Conservation (phyloP, 768 basidiomycete genomes). For the Lentinus tigrinus region DNA sequence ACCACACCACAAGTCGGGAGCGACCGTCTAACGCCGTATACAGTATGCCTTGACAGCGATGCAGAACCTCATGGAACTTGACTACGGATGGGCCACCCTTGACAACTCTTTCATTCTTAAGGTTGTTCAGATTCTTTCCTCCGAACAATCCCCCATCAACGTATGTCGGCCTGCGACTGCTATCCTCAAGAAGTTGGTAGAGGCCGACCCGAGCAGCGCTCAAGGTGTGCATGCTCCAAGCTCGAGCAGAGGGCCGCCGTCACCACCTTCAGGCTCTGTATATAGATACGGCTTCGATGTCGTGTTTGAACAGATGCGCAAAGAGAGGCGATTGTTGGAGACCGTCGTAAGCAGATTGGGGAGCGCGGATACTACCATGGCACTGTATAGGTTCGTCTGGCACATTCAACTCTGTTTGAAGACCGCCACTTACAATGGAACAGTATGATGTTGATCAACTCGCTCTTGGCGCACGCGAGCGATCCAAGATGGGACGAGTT, state of each 20-base stretch:
- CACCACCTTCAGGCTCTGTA: conserved; percentile 63
- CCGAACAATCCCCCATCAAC: conserved; percentile 76
- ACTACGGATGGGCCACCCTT: conserved; percentile 79
- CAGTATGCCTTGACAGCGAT: conserved; percentile 84
- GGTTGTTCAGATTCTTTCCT: conserved; percentile 77
- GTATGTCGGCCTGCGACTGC: conserved; percentile 90
- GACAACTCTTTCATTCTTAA: conserved; percentile 71
- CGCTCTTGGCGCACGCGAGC: conserved; percentile 75
- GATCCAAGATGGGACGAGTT: conserved; percentile 80
- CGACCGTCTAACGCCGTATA: background rate
- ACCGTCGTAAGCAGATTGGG: conserved; percentile 80
- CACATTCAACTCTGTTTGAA: background rate
- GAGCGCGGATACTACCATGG: conserved; percentile 84
- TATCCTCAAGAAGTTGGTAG: conserved; percentile 86
- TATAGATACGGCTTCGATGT: conserved; percentile 83
- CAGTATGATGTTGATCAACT: conserved; percentile 90
- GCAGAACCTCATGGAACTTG: conserved; percentile 86
- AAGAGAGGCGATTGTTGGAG: conserved; percentile 67
- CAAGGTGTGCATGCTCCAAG: conserved; percentile 58
- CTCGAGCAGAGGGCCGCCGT: conserved; percentile 56
- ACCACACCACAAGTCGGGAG: background rate
- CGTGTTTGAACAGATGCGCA: conserved; percentile 81
- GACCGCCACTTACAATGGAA: conserved; percentile 12
- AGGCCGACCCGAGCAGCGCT: conserved; percentile 73
- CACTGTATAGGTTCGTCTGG: conserved; percentile 64